Base-by-base conservation (phyloP, 2,329 filamentous ascomycete genomes). In the Fusarium clavum region DNA sequence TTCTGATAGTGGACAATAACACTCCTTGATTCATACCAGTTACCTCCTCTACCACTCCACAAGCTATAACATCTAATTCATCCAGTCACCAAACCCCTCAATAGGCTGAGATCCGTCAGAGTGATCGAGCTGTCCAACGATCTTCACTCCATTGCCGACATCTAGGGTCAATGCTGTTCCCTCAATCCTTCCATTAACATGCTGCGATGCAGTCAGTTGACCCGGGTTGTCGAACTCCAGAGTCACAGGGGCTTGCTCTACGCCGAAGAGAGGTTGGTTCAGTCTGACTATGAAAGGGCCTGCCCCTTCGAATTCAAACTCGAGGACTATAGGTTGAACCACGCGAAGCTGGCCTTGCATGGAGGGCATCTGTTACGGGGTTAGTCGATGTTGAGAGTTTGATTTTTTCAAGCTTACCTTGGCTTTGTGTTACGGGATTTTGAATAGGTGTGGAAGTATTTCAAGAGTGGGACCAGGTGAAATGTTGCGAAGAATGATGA, bases 221-320 rank as follows among this genome's bases (percentile, higher is more conserved):
- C 1, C 9, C 5, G 34, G 34, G 18, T 1, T 4, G 3, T 38
- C 16, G 18, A 38, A 38, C 18, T 11, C 34, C 5, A 38, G 9
- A 38, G 34, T 38, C 16, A 38, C 18, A 38, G 9, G 0, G 9
- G 3, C 1, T 5, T 4, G 4, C 5, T 38, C 5, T n/a, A n/a
- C 0, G 9, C 5, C 16, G 0, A 38, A n/a, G 9, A 38, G 5
- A 3, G 34, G 34, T 2, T 11, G 0, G 0, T 38, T 5, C 6
- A n/a, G 16, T 0, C 6, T n/a, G 5, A 38, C 34, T 2, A 34
- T 10, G 2, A 34, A 18, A 2, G 8, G 32, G 9, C 5, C 4
- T 2, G 9, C 0, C 8, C 9, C 16, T 9, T 34, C 5, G 32
- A 34, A 34, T 3, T 3, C 0, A 38, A 38, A 11, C 10, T 11